A percentile compares a stretch with the other conserved stretches of the same genome.
Evolutionary conservation across 1,284 basidiomycete species (phyloP).

Genomic region (Rhodotorula sp.): DNA sequence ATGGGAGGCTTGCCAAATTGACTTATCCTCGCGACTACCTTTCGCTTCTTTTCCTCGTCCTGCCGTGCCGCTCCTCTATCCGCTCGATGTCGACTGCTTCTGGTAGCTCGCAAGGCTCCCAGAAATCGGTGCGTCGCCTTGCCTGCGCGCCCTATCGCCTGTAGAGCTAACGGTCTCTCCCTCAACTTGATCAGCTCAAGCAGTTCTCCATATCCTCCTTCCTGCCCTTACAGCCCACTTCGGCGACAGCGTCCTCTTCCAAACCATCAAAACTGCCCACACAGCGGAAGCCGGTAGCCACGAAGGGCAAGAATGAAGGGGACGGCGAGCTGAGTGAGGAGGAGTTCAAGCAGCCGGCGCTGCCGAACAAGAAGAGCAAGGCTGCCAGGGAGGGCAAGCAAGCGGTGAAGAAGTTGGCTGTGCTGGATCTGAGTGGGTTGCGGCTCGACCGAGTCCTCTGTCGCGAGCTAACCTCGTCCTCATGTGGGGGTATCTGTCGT

Average conservation of each 20-base stretch:
- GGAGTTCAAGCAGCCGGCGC: conserved; percentile 10
- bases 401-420: conserved; percentile 45
- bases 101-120: too few species aligned
- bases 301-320: conserved; percentile 23
- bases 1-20: background rate
- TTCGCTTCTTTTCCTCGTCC: too few species aligned
- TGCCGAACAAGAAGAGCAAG: background rate
- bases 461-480: background rate
- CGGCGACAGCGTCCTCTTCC: background rate
- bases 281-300: conserved; percentile 22
- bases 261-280: background rate
- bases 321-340: conserved; percentile 41
- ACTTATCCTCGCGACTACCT: too few species aligned
- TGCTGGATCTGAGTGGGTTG: conserved; percentile 41
- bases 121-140: background rate
- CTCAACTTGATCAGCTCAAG: background rate
- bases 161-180: background rate
- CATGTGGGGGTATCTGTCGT: background rate
- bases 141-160: too few species aligned
- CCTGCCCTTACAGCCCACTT: conserved; percentile 21
- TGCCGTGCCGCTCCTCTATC: too few species aligned
- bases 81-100: too few species aligned
- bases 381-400: conserved; percentile 54
- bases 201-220: conserved; percentile 34
- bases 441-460: background rate